phyloP scores from a whole-genome alignment of 148 eudicot species.

The Fagopyrum tataricum region DNA sequence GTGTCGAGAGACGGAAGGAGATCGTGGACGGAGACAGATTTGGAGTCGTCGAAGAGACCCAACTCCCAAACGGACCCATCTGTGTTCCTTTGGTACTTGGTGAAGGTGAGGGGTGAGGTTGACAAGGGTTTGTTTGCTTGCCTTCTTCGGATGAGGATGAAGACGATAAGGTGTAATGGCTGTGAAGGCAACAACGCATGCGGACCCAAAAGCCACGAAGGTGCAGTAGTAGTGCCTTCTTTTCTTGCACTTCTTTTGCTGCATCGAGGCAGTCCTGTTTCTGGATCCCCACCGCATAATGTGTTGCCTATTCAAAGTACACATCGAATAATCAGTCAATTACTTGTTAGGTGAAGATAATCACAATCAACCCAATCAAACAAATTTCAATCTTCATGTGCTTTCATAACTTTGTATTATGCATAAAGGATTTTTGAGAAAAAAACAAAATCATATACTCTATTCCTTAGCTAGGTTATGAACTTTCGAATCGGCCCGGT shows the following conservation, averaged over 20 bases:
- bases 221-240: neutral
- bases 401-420: no score
- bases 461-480: no score
- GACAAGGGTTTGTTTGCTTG: neutral
- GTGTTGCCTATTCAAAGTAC: slow-evolving; percentile 18
- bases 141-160: neutral
- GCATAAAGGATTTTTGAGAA: no score
- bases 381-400: no score
- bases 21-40: slow-evolving; percentile 30
- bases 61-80: slow-evolving; percentile 49
- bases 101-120: neutral
- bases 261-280: slow-evolving; percentile 43
- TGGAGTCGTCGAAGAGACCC: slow-evolving; percentile 37
- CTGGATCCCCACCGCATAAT: slow-evolving; percentile 38
- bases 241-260: neutral
- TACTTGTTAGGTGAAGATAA: neutral
- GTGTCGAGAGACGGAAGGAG: slow-evolving; percentile 20
- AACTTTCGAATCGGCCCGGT: no score
- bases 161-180: neutral
- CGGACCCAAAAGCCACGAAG: neutral
- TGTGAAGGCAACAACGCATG: neutral
- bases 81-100: slow-evolving; percentile 26
- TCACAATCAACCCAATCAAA: no score
- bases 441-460: no score
- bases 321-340: no score